phyloP scores from a whole-genome alignment of 768 basidiomycete species.

The Floccularia luteovirens region DNA sequence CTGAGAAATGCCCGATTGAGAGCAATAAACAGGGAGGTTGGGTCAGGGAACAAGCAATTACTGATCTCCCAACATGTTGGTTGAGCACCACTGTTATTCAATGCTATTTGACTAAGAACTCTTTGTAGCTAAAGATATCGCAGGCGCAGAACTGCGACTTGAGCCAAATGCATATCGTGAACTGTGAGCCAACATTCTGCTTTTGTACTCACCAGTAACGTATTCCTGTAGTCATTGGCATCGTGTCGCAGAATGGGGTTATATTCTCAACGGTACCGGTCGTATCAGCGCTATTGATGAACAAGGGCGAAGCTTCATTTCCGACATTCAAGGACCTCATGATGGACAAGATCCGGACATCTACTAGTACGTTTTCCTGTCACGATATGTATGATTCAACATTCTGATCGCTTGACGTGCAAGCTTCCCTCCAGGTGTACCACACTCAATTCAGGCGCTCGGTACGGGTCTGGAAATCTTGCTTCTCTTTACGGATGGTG shows the following conservation, averaged over 20 bases:
- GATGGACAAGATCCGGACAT: slow-evolving; percentile 9
- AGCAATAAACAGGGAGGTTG: slow-evolving; percentile 7
- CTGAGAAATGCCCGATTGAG: neutral
- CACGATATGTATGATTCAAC: neutral
- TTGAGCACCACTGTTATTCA: neutral
- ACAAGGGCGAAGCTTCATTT: slow-evolving; percentile 9
- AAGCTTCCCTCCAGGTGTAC: slow-evolving; percentile 11
- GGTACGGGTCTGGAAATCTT: slow-evolving; percentile 9
- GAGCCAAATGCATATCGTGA: slow-evolving; percentile 10
- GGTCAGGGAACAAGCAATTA: slow-evolving; percentile 10
- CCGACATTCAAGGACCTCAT: slow-evolving; percentile 8
- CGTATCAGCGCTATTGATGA: slow-evolving; percentile 10
- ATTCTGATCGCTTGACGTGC: neutral
- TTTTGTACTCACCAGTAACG: neutral
- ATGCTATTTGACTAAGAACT: neutral
- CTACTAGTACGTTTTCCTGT: slow-evolving; percentile 7
- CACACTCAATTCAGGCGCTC: slow-evolving; percentile 11
- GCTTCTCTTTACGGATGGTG: slow-evolving; percentile 10
- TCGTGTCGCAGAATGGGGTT: slow-evolving; percentile 12
- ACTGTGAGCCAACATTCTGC: slow-evolving; percentile 4
- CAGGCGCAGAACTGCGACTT: slow-evolving; percentile 8
- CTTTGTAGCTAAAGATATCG: slow-evolving; percentile 6
- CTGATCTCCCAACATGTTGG: slow-evolving; percentile 10
- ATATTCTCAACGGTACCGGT: slow-evolving; percentile 11
- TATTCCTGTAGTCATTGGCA: slow-evolving; percentile 8